Evolutionary conservation across 1,139 yeast species (phyloP).

Genomic region (Yamadazyma membranifaciens): DNA sequence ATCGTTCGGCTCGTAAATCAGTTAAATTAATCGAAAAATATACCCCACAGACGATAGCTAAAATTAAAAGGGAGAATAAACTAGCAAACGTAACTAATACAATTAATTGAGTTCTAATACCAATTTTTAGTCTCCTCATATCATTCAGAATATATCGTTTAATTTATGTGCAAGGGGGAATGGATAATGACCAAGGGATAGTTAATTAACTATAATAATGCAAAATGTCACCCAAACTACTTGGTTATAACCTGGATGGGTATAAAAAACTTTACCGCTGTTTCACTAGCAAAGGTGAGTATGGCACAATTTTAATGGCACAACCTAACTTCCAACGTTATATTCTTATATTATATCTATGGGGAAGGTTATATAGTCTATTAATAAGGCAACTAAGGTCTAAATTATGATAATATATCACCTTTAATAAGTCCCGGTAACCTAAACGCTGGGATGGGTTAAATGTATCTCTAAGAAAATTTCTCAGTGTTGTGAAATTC

Average conservation of each 20-base stretch:
- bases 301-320: too few species aligned
- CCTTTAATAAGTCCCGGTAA: not conserved
- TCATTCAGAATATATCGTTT: not conserved
- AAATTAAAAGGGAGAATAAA: conserved; percentile 66
- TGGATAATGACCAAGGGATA: not conserved
- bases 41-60: conserved; percentile 79
- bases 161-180: not conserved
- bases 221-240: conserved; percentile 1
- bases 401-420: not conserved
- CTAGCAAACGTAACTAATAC: conserved; percentile 78
- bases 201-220: not conserved
- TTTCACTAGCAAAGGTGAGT: too few species aligned
- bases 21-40: conserved; percentile 69
- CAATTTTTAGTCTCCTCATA: conserved; percentile 49
- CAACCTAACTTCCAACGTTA: too few species aligned
- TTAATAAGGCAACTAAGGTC: too few species aligned
- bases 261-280: too few species aligned
- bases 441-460: not conserved
- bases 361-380: too few species aligned
- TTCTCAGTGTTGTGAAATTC: conserved; percentile 2
- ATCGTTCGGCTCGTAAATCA: conserved; percentile 63
- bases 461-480: not conserved
- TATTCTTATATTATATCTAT: too few species aligned
- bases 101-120: conserved; percentile 70
- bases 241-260: too few species aligned